phyloP scores from a whole-genome alignment of 495 filamentous ascomycete species.

The Talaromyces trachyspermus region DNA sequence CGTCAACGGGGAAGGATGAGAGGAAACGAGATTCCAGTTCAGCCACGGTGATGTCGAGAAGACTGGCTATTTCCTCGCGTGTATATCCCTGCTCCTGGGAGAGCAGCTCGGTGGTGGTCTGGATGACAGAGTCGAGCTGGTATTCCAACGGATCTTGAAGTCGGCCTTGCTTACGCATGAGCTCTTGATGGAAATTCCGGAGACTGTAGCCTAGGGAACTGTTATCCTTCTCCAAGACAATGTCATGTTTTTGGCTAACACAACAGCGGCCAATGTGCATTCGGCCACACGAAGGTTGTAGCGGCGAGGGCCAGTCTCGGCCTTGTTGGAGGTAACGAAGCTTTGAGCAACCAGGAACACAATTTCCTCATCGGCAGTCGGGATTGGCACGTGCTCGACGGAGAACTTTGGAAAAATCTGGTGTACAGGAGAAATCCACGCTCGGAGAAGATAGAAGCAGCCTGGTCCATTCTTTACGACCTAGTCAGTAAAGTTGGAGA shows the following conservation, averaged over 20 bases:
- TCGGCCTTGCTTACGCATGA: conserved; percentile 59
- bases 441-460: conserved; percentile 88
- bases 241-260: conserved; percentile 51
- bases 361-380: conserved; percentile 71
- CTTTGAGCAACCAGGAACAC: conserved; percentile 91
- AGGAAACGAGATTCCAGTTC: conserved; percentile 70
- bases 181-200: conserved; percentile 75
- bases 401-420: conserved; percentile 77
- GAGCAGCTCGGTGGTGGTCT: conserved; percentile 55
- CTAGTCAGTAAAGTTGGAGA: conserved; percentile 5
- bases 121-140: conserved; percentile 63
- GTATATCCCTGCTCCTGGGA: conserved; percentile 78
- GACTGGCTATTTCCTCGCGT: conserved; percentile 71
- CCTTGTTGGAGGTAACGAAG: conserved; percentile 89
- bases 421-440: conserved; percentile 83
- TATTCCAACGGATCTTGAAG: conserved; percentile 46
- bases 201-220: conserved; percentile 79
- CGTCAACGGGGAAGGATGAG: conserved; percentile 77
- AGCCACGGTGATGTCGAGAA: conserved; percentile 58
- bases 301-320: conserved; percentile 82
- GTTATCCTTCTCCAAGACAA: conserved; percentile 69
- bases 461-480: conserved; percentile 85
- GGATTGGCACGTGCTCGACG: conserved; percentile 75
- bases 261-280: conserved; percentile 80
- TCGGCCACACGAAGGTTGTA: conserved; percentile 98